These are phyloP conservation scores for Fusarium pseudoanthophilum DNA, from an alignment of 2,329 filamentous ascomycete genomes.

Conservation along the genomic window DNA sequence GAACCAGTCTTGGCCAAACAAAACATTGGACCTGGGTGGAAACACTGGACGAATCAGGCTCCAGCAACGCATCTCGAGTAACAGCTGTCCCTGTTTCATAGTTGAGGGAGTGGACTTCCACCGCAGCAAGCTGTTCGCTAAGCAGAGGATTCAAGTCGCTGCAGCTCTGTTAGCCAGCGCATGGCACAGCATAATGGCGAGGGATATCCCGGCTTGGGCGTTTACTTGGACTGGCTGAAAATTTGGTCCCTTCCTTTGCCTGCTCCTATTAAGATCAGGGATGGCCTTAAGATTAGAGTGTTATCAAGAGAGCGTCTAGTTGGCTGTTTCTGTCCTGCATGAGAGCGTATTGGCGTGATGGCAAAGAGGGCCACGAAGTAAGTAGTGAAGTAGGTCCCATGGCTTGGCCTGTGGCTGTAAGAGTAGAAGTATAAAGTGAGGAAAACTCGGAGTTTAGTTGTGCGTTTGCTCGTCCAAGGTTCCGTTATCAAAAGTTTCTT, in stretches of 20 bases:
- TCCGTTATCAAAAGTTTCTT: background rate
- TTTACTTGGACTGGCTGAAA: constrained; percentile 35
- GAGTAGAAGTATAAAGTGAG: constrained; percentile 26
- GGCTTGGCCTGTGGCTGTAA: constrained; percentile 1
- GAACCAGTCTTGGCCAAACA: constrained; percentile 6
- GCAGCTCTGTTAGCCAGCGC: constrained; percentile 17
- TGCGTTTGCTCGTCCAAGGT: constrained; percentile 5
- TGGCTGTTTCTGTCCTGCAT: constrained; percentile 11
- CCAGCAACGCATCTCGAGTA: constrained; percentile 15
- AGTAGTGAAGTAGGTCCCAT: constrained; percentile 5
- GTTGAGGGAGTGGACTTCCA: constrained; percentile 3
- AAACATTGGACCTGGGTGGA: constrained; percentile 25
- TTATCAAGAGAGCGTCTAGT: background rate
- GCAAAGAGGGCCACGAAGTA: constrained; percentile 12
- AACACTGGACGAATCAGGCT: constrained; percentile 34
- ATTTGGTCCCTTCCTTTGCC: background rate
- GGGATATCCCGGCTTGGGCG: constrained; percentile 16
- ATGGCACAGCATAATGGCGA: constrained; percentile 28
- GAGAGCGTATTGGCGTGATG: constrained; percentile 11
- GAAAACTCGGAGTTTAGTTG: background rate
- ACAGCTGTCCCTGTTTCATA: constrained; percentile 34
- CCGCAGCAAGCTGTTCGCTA: constrained; percentile 4
- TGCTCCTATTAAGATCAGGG: background rate
- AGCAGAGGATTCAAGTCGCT: constrained; percentile 10
- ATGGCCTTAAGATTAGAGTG: constrained; percentile 13